Conservation (phyloP, 1,284 basidiomycete species). For the Lignosus rhinocerotis region DNA sequence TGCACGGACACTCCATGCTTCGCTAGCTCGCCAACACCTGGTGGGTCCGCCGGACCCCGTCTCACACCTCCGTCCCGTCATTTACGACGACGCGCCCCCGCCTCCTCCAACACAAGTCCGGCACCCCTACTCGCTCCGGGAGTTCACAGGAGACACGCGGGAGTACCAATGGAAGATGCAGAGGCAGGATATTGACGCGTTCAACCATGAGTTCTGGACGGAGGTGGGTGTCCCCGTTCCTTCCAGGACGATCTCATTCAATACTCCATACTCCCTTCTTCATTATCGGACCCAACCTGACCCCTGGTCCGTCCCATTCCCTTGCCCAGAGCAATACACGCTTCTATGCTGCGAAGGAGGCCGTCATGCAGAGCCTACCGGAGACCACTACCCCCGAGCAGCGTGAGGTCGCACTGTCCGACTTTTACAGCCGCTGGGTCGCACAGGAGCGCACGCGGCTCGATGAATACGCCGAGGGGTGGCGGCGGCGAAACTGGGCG, state of each 20-base stretch:
- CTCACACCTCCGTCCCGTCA: constrained; percentile 74
- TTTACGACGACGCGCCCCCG: constrained; percentile 60
- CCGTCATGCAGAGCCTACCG: constrained; percentile 58
- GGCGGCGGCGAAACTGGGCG: constrained; percentile 58
- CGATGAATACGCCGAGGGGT: constrained; percentile 60
- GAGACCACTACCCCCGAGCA: constrained; percentile 47
- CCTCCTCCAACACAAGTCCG: constrained; percentile 26
- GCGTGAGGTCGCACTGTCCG: constrained; percentile 64
- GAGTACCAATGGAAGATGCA: constrained; percentile 72
- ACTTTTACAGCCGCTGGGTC: constrained; percentile 72
- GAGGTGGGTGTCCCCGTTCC: constrained; percentile 53
- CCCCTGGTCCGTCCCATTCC: not conserved
- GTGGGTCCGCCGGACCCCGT: constrained; percentile 73
- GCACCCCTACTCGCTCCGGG: constrained; percentile 75
- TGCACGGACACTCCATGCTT: constrained; percentile 43
- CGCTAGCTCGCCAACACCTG: constrained; percentile 43
- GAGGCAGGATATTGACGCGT: constrained; percentile 65
- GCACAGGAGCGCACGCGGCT: constrained; percentile 60
- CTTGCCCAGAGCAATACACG: constrained; percentile 64
- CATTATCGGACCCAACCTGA: not conserved
- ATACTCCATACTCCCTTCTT: not conserved
- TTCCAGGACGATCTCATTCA: not conserved
- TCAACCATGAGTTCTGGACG: constrained; percentile 75
- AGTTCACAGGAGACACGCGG: constrained; percentile 52
- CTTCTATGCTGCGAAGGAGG: constrained; percentile 64